Evolutionary conservation across 805 yeast genomes (phyloP), one percentile per base, ranked within the genome.

Genomic region (Pichia membranifaciens): DNA sequence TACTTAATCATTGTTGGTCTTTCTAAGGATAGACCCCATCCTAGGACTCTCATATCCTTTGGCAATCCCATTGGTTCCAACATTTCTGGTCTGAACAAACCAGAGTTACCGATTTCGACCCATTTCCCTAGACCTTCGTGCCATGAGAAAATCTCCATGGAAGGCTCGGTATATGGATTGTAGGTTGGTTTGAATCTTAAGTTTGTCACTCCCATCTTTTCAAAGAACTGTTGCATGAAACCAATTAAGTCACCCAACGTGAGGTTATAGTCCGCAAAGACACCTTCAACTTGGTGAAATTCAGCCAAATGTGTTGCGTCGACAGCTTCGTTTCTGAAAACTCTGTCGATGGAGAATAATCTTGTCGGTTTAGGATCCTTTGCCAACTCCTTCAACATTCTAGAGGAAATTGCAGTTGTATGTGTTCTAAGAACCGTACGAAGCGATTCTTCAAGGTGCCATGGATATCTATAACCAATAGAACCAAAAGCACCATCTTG

Each of bases 21-120:
- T 71, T 93, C 99, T 65, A 93, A 76, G 21, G 96, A 85, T 59
- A 93, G 75, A 62, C 99, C 99, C 89, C 95, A 93, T 53, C 99
- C 99, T 56, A 89, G 78, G 12, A 91, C 98, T 66, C 97, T 79
- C 73, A 95, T 69, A 65, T 87, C 85, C 73, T 83, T 83, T 51
- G 99, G 99, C 62, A 93, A 78, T 32, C 99, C 99, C 98, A 93
- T 91, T 39, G 96, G 73, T 72, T 89, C 96, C 65, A 95, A 76
- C 99, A 93, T 93, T 72, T 93, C 99, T 13, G 99, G 99, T 72
- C 99, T 83, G 78, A 93, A 93, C 96, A 93, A 85, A 68, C 99
- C 99, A 17, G 97, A 89, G 76, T 93, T 93, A 68, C 99, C 99
- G 61, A 93, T 91, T 75, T 93, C 99, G 53, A 93, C 99, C 99